These are phyloP conservation scores for Candida railenensis DNA, from an alignment of 805 yeast species.

Conservation along the genomic window DNA sequence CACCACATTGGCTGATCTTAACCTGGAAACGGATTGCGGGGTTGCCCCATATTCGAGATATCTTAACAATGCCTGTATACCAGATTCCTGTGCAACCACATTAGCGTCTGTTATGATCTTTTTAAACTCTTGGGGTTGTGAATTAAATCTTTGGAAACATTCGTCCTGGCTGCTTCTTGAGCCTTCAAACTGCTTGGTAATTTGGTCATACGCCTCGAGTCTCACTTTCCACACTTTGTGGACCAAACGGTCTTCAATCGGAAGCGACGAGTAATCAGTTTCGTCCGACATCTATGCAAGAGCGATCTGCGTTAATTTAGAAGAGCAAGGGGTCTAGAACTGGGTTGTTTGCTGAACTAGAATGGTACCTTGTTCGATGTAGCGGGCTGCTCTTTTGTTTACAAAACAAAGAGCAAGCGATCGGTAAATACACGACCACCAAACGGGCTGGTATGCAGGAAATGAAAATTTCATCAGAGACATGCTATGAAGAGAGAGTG, in stretches of 20 bases:
- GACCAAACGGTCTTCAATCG: constrained; percentile 62
- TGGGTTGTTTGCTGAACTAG: not conserved
- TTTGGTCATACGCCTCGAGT: constrained; percentile 71
- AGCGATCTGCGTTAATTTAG: not conserved
- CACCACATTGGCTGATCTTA: constrained; percentile 43
- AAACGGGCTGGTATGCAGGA: not conserved
- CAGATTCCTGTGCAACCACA: constrained; percentile 90
- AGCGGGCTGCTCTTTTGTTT: too few relatives aligned
- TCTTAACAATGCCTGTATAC: constrained; percentile 53
- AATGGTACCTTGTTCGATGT: constrained; percentile 1
- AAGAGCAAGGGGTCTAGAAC: not conserved
- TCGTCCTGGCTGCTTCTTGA: constrained; percentile 57
- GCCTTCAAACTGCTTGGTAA: constrained; percentile 48
- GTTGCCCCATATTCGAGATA: constrained; percentile 58
- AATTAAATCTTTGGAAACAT: constrained; percentile 50
- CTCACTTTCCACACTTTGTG: constrained; percentile 90
- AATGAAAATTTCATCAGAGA: too few relatives aligned
- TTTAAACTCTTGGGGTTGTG: constrained; percentile 55
- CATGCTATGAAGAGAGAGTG: too few relatives aligned
- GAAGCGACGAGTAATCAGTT: constrained; percentile 56
- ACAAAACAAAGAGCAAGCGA: constrained; percentile 9
- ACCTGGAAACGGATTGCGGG: constrained; percentile 33
- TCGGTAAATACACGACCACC: not conserved
- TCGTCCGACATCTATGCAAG: constrained; percentile 41
- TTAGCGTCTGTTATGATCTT: constrained; percentile 72